Evolutionary conservation across 2,329 filamentous ascomycete species (phyloP).

Genomic region (Pseudocercospora pini-densiflorae): DNA sequence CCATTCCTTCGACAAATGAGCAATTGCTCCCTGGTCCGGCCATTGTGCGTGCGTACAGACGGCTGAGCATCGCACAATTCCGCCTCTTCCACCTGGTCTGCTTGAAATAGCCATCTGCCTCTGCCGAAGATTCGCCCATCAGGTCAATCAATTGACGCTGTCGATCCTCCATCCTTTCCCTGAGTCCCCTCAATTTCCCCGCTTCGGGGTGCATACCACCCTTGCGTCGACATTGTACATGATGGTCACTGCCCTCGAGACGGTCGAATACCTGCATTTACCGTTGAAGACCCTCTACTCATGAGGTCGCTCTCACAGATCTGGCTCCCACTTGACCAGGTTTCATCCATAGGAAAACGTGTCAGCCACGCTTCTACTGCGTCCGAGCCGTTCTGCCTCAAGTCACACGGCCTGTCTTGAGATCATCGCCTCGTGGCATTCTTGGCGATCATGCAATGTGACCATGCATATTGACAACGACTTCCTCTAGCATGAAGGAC

Average conservation of each 20-base stretch:
- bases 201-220: constrained; percentile 17
- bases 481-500: background rate
- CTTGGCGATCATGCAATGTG: background rate
- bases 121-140: background rate
- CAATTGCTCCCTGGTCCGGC: too few relatives aligned
- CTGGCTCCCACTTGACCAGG: background rate
- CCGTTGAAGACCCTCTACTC: background rate
- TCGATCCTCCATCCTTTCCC: background rate
- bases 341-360: background rate
- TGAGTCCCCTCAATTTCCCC: constrained; percentile 5
- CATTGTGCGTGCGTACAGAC: background rate
- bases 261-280: background rate
- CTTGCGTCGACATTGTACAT: background rate
- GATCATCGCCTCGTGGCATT: background rate
- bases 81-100: background rate
- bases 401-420: background rate
- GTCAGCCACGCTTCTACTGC: background rate
- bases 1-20: background rate
- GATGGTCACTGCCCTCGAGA: background rate
- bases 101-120: background rate
- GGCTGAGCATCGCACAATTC: background rate
- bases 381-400: background rate
- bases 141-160: background rate
- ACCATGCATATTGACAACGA: background rate
- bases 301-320: background rate